phyloP scores from a whole-genome alignment of 2,329 filamentous ascomycete genomes.

The Leptographium flavum region DNA sequence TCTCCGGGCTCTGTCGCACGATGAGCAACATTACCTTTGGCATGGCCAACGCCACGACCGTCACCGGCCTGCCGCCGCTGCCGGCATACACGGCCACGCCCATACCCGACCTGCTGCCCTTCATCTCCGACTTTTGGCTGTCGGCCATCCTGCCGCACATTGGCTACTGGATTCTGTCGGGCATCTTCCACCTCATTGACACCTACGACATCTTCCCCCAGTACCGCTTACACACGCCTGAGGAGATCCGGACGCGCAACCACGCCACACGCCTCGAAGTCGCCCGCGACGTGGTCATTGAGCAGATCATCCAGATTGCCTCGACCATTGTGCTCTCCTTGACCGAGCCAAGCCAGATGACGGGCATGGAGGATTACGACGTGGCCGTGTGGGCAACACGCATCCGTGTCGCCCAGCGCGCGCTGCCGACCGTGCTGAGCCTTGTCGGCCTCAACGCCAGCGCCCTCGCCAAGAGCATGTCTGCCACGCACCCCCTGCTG shows the following conservation, averaged over 20 bases:
- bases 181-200: slow-evolving; percentile 81
- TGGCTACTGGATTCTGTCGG: slow-evolving; percentile 78
- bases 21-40: slow-evolving; percentile 27
- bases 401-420: slow-evolving; percentile 63
- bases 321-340: slow-evolving; percentile 54
- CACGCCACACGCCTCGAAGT: slow-evolving; percentile 76
- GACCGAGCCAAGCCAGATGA: slow-evolving; percentile 59
- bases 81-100: slow-evolving; percentile 64
- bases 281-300: slow-evolving; percentile 76
- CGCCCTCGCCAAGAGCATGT: slow-evolving; percentile 61
- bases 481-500: slow-evolving; percentile 55
- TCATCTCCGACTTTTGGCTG: slow-evolving; percentile 69
- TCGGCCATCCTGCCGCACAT: slow-evolving; percentile 62
- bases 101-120: slow-evolving; percentile 57
- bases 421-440: slow-evolving; percentile 57
- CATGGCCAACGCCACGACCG: slow-evolving; percentile 39
- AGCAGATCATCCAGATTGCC: slow-evolving; percentile 77
- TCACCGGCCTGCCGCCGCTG: slow-evolving; percentile 63
- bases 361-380: slow-evolving; percentile 72
- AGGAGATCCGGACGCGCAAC: slow-evolving; percentile 77
- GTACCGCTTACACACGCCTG: slow-evolving; percentile 89
- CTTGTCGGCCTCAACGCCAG: slow-evolving; percentile 63
- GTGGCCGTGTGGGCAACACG: slow-evolving; percentile 81
- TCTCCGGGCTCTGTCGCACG: slow-evolving; percentile 8
- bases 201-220: slow-evolving; percentile 72